phyloP scores from a whole-genome alignment of 2,329 filamentous ascomycete genomes.

The Penicillium sp. region DNA sequence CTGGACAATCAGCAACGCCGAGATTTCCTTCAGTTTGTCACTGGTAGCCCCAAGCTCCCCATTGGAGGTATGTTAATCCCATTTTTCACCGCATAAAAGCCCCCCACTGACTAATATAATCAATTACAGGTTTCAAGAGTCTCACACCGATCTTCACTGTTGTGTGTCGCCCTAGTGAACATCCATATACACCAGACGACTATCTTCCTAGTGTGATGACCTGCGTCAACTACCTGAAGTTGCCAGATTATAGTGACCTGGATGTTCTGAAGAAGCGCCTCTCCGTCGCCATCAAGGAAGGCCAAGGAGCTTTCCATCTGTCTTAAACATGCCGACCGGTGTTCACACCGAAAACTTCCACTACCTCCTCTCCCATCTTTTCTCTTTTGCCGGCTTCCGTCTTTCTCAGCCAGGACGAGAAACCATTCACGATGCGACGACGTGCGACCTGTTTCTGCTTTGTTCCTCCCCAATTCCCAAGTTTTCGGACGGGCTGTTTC shows the following conservation, averaged over 20 bases:
- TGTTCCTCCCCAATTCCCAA: conserved; percentile 10
- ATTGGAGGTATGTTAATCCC: conserved; percentile 74
- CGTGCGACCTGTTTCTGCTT: conserved; percentile 16
- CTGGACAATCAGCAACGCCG: conserved; percentile 71
- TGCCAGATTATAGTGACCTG: conserved; percentile 86
- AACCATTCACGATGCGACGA: conserved; percentile 23
- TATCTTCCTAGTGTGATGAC: conserved; percentile 99
- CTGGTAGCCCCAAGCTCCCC: conserved; percentile 93
- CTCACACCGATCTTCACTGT: conserved; percentile 98
- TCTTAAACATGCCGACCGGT: conserved; percentile 54
- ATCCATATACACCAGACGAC: conserved; percentile 89
- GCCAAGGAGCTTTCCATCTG: conserved; percentile 95
- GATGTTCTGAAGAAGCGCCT: conserved; percentile 76
- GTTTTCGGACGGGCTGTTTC: conserved; percentile 22
- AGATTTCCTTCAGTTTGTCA: conserved; percentile 96
- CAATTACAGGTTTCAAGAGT: conserved; percentile 78
- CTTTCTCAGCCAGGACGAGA: conserved; percentile 6
- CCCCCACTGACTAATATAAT: conserved; percentile 8
- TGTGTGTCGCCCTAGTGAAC: conserved; percentile 96
- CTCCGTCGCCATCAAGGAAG: conserved; percentile 84
- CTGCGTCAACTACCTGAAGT: conserved; percentile 97
- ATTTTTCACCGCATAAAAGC: neutral
- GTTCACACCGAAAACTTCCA: neutral
- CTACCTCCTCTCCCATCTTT: neutral
- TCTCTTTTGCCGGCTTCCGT: conserved; percentile 2